phyloP scores from a whole-genome alignment of 805 yeast species.

The Saccharomycopsis oosterbeekiorum region DNA sequence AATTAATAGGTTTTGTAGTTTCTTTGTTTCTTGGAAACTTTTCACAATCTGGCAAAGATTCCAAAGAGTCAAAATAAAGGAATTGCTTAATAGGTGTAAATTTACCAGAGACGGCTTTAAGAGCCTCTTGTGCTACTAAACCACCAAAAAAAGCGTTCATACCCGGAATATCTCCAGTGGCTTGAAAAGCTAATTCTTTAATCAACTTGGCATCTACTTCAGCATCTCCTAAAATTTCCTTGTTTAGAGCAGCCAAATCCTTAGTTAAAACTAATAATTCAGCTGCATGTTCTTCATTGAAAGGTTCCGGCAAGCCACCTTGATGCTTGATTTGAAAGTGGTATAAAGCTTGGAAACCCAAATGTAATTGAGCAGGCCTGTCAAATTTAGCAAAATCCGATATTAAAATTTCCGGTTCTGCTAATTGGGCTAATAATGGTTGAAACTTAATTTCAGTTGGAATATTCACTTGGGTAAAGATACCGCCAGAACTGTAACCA shows the following conservation, averaged over 20 bases:
- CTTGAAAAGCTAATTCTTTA: constrained; percentile 68
- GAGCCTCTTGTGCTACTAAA: constrained; percentile 88
- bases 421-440: constrained; percentile 52
- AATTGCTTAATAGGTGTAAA: constrained; percentile 90
- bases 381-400: constrained; percentile 94
- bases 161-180: constrained; percentile 88
- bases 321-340: constrained; percentile 55
- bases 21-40: constrained; percentile 55
- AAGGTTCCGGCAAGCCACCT: constrained; percentile 67
- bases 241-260: constrained; percentile 48
- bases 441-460: constrained; percentile 59
- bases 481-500: constrained; percentile 70
- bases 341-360: constrained; percentile 85
- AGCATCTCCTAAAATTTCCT: constrained; percentile 40
- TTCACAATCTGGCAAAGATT: constrained; percentile 64
- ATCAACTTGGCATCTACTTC: constrained; percentile 55
- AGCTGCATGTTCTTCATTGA: constrained; percentile 61
- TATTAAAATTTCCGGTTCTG: constrained; percentile 65
- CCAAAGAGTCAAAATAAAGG: constrained; percentile 89
- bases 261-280: constrained; percentile 52
- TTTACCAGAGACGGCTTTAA: constrained; percentile 92
- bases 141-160: constrained; percentile 89
- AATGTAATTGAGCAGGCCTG: constrained; percentile 80
- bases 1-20: constrained; percentile 61
- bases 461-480: constrained; percentile 85